phyloP scores from a whole-genome alignment of 768 basidiomycete species.

The Tylopilus intermedius region DNA sequence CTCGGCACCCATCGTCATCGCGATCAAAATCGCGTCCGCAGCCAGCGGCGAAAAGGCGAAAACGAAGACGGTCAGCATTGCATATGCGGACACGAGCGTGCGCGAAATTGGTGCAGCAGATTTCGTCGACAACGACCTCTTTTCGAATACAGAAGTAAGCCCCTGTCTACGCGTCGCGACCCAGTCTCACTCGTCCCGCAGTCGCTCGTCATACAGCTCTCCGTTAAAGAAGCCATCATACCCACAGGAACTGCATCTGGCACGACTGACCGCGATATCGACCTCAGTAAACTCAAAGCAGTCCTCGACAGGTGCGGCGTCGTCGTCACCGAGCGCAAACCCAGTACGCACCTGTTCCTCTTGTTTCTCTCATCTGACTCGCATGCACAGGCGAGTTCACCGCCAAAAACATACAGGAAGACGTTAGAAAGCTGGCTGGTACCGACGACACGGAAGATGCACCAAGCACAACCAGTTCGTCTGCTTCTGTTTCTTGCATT shows the following conservation, averaged over 20 bases:
- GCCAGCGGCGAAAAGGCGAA: conserved; percentile 53
- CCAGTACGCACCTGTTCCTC: conserved; percentile 46
- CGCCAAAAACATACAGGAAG: conserved; percentile 72
- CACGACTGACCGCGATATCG: conserved; percentile 77
- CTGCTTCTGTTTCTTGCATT: not conserved
- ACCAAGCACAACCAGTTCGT: conserved; percentile 11
- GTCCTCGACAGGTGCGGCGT: conserved; percentile 88
- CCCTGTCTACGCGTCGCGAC: not conserved
- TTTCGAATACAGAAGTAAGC: conserved; percentile 88
- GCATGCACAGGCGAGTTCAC: conserved; percentile 70
- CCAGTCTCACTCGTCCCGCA: conserved; percentile 28
- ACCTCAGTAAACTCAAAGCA: conserved; percentile 79
- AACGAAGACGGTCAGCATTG: conserved; percentile 61
- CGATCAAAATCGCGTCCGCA: conserved; percentile 69
- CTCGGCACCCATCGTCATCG: conserved; percentile 83
- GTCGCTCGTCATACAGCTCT: conserved; percentile 93
- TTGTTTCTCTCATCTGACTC: not conserved
- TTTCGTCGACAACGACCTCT: conserved; percentile 91
- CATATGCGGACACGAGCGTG: conserved; percentile 86
- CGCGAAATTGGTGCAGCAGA: conserved; percentile 86
- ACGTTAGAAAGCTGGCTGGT: conserved; percentile 47
- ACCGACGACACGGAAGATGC: conserved; percentile 26
- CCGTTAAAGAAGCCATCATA: conserved; percentile 93
- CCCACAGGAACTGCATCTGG: conserved; percentile 68
- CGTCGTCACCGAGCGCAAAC: conserved; percentile 85